phyloP scores from a whole-genome alignment of 108 stramenopile species.

The Cyclostephanos invisitatus region DNA sequence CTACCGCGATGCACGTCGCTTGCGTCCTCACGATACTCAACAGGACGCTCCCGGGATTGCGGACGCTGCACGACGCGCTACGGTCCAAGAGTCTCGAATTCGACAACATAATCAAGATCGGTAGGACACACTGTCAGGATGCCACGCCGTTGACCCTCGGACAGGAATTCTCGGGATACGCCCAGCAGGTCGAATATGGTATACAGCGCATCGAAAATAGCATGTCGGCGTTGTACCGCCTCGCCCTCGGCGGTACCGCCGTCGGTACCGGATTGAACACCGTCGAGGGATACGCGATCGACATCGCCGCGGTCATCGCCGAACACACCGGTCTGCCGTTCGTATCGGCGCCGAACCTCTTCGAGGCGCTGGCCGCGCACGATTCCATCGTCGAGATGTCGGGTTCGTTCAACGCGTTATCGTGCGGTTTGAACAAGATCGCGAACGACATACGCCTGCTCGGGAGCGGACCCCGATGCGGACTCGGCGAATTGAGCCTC shows the following conservation, averaged over 20 bases:
- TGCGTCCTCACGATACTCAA: conserved; percentile 70
- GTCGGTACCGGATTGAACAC: conserved; percentile 94
- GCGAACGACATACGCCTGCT: conserved; percentile 96
- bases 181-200: conserved; percentile 89
- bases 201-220: conserved; percentile 75
- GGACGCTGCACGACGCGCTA: conserved; percentile 69
- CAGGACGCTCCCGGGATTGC: conserved; percentile 81
- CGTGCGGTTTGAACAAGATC: conserved; percentile 93
- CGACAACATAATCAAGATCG: conserved; percentile 92
- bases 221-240: conserved; percentile 77
- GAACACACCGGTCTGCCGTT: conserved; percentile 90
- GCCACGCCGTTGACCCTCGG: conserved; percentile 98
- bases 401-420: conserved; percentile 90
- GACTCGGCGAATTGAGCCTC: conserved; percentile 91
- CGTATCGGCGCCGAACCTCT: conserved; percentile 95
- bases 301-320: conserved; percentile 91
- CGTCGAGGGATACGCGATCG: conserved; percentile 85
- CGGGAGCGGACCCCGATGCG: conserved; percentile 95
- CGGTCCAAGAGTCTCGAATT: conserved; percentile 76
- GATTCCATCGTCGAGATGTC: conserved; percentile 94
- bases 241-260: conserved; percentile 98
- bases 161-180: conserved; percentile 97
- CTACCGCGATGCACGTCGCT: conserved; percentile 98
- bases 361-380: conserved; percentile 96
- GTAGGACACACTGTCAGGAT: conserved; percentile 98